A percentile compares a stretch with the other conserved stretches of the same genome.
phyloP scores from a whole-genome alignment of 2,329 filamentous ascomycete genomes.

The Trematosphaeria pertusa region DNA sequence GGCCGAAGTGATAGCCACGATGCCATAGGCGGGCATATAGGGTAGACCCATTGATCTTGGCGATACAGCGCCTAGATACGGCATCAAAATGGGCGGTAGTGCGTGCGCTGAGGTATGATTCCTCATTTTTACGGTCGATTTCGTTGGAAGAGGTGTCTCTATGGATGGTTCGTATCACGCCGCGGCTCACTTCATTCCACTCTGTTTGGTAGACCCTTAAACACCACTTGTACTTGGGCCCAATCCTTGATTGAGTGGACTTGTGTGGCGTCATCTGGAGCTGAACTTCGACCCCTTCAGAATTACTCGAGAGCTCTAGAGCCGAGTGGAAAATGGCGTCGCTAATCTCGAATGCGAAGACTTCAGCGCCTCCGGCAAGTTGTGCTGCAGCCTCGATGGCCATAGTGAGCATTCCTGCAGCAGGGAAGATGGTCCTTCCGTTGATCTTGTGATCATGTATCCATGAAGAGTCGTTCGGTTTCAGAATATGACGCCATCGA shows the following conservation, averaged over 20 bases:
- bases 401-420: slow-evolving; percentile 1
- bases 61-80: not conserved
- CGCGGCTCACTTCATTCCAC: too few relatives aligned
- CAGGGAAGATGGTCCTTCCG: slow-evolving; percentile 9
- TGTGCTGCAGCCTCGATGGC: slow-evolving; percentile 5
- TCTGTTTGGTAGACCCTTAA: too few relatives aligned
- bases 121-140: too few relatives aligned
- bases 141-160: too few relatives aligned
- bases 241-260: not conserved
- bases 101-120: not conserved
- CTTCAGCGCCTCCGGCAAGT: not conserved
- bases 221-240: not conserved
- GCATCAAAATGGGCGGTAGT: not conserved
- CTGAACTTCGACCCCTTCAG: slow-evolving; percentile 1
- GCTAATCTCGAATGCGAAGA: not conserved
- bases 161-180: too few relatives aligned
- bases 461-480: slow-evolving; percentile 30
- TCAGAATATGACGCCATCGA: slow-evolving; percentile 15
- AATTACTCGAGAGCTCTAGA: not conserved
- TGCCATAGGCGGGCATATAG: too few relatives aligned
- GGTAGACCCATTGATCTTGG: not conserved
- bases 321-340: not conserved
- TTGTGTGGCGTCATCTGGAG: not conserved
- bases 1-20: too few relatives aligned
- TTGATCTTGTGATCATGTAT: slow-evolving; percentile 30